Conservation (phyloP, 768 basidiomycete species). For the Kwoniella sp. region DNA sequence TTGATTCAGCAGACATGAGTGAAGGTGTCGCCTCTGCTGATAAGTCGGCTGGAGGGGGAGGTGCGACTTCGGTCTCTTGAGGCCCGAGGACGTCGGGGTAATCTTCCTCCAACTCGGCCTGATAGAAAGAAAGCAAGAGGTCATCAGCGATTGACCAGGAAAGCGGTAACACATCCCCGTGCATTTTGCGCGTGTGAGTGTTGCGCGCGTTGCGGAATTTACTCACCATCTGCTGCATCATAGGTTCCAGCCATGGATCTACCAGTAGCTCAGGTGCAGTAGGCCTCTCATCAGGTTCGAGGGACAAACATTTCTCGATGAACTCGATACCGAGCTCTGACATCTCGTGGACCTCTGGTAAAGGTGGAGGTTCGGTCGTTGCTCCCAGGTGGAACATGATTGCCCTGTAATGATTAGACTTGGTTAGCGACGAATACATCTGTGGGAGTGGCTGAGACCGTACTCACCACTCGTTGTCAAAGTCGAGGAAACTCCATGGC, state of each 20-base stretch:
- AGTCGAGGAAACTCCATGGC: constrained; percentile 82
- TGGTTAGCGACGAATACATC: too few species aligned
- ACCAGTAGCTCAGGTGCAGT: constrained; percentile 80
- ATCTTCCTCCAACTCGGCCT: constrained; percentile 20
- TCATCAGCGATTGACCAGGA: too few species aligned
- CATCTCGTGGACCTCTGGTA: constrained; percentile 88
- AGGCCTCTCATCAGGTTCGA: constrained; percentile 81
- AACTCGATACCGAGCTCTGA: constrained; percentile 88
- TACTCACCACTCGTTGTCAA: constrained; percentile 95
- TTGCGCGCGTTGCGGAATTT: too few species aligned
- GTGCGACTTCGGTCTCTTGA: constrained; percentile 15
- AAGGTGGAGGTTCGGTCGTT: constrained; percentile 90
- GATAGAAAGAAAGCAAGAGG: too few species aligned
- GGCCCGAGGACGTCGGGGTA: constrained; percentile 14
- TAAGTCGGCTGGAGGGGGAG: constrained; percentile 16
- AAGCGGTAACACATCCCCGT: background rate
- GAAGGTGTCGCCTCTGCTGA: constrained; percentile 11
- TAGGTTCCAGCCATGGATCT: constrained; percentile 68
- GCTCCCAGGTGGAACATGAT: constrained; percentile 99
- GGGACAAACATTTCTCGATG: constrained; percentile 84
- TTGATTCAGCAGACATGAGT: constrained; percentile 6
- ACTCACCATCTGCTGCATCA: constrained; percentile 38
- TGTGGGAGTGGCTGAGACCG: too few species aligned
- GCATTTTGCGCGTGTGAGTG: too few species aligned
- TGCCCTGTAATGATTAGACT: constrained; percentile 82